Base-by-base conservation (phyloP, 106 monocot species). In the Narthecium ossifragum region DNA sequence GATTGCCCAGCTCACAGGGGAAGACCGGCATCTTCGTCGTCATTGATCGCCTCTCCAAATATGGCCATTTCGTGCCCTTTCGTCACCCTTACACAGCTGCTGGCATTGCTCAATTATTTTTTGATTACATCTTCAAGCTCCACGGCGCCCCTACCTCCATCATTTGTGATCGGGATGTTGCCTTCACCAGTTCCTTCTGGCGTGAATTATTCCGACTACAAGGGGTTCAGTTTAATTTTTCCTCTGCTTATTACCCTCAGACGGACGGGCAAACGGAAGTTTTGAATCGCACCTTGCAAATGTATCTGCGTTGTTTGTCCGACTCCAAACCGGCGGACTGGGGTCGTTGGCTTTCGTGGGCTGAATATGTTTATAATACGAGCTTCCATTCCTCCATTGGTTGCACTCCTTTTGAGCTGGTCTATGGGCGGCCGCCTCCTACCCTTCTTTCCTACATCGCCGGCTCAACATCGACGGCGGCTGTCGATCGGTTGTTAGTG, bases 211-310 rank as follows among this genome's bases (percentile, higher is more conserved):
- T 51, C n/a, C 8, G 26, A 3, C 49, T 34, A 0, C 33, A 46
- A 8, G 46, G 37, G 9, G 17, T 46, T 17, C 26, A 7, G 8
- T 17, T 60, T 6, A 1, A 13, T 8, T 26, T 2, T 25, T 18
- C 23, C 8, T 46, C 62, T 0, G 26, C 70, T 0, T 61, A 70
- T 37, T 53, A 70, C 23, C 52, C 53, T 1, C 52, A 62, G 6
- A 21, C 53, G 0, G 41, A 70, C 14, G 70, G 70, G 5, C 61
- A 70, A 40, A 53, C 61, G 12, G 52, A 61, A 32, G 53, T 71
- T 4, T 23, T 62, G 0, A 54, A 62, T 55, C 15, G 13, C 1
- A 6, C 43, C 40, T 14, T 57, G 1, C 55, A 67, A 20, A 43
- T 14, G 2, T 58, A 68, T 43, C 24, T 59, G 0, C n/a, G 32